Conservation (phyloP, 176 grass and related monocot genomes). For the Elaeis guineensis region DNA sequence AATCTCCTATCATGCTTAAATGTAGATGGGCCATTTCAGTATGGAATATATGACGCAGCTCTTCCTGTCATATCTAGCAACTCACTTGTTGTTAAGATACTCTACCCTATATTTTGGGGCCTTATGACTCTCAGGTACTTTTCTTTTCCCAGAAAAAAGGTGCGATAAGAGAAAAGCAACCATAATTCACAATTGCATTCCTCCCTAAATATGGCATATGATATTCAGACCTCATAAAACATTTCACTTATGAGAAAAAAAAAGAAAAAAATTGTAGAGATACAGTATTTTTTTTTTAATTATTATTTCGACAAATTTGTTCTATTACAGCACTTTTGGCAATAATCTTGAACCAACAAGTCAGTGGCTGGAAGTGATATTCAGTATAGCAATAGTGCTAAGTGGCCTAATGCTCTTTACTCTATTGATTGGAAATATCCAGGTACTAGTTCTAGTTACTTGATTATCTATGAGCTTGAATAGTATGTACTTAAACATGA, state of each 20-base stretch:
- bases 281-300: background rate
- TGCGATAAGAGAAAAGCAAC: too few species aligned
- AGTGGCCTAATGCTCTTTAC: conserved; percentile 99
- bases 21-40: conserved; percentile 51
- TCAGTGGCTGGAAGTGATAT: conserved; percentile 85
- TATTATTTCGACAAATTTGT: background rate
- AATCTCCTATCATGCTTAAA: conserved; percentile 53
- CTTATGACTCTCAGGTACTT: conserved; percentile 95
- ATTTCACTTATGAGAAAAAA: too few species aligned
- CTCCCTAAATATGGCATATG: too few species aligned
- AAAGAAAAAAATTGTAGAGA: too few species aligned
- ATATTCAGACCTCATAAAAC: too few species aligned
- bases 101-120: conserved; percentile 98
- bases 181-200: too few species aligned
- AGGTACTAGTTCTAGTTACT: conserved; percentile 25
- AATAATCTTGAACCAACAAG: conserved; percentile 92
- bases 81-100: conserved; percentile 79
- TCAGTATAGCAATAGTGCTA: conserved; percentile 75
- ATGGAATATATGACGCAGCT: conserved; percentile 74
- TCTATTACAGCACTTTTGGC: conserved; percentile 65
- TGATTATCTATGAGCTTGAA: too few species aligned
- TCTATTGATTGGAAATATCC: conserved; percentile 90
- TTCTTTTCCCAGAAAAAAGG: background rate
- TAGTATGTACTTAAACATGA: too few species aligned
- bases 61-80: conserved; percentile 91